phyloP scores from a whole-genome alignment of 192 early-diverging fungal species.

The Obelidium mucronatum region DNA sequence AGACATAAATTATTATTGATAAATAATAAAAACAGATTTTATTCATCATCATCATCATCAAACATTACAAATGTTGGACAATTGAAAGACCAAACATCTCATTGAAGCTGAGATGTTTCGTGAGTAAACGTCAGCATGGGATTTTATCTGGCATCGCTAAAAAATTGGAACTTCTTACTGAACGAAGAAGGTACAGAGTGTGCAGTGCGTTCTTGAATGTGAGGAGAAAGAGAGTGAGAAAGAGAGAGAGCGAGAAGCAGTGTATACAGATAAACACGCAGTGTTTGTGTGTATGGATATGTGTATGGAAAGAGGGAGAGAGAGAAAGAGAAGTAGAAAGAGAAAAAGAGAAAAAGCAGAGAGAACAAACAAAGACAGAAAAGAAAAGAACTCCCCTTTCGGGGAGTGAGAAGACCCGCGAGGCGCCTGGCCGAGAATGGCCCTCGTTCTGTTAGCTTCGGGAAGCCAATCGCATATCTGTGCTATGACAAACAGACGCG shows the following conservation, averaged over 20 bases:
- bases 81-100: not conserved
- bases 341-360: not conserved
- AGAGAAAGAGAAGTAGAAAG: not conserved
- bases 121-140: not conserved
- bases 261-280: too few relatives aligned
- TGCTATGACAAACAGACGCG: conserved; percentile 25
- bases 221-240: not conserved
- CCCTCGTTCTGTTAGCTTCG: conserved; percentile 19
- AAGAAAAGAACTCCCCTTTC: not conserved
- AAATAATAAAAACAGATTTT: too few relatives aligned
- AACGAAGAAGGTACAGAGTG: conserved; percentile 13
- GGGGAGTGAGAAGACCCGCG: not conserved
- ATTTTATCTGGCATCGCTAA: conserved; percentile 2
- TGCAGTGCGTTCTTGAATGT: not conserved
- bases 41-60: too few relatives aligned
- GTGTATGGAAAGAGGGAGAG: not conserved
- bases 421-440: not conserved
- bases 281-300: not conserved
- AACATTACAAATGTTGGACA: conserved; percentile 9
- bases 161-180: not conserved
- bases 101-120: not conserved
- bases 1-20: too few relatives aligned
- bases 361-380: not conserved
- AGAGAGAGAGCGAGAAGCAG: too few relatives aligned
- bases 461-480: conserved; percentile 17